Conservation (phyloP, 495 filamentous ascomycete species). For the Podospora bellae-mahoneyi region DNA sequence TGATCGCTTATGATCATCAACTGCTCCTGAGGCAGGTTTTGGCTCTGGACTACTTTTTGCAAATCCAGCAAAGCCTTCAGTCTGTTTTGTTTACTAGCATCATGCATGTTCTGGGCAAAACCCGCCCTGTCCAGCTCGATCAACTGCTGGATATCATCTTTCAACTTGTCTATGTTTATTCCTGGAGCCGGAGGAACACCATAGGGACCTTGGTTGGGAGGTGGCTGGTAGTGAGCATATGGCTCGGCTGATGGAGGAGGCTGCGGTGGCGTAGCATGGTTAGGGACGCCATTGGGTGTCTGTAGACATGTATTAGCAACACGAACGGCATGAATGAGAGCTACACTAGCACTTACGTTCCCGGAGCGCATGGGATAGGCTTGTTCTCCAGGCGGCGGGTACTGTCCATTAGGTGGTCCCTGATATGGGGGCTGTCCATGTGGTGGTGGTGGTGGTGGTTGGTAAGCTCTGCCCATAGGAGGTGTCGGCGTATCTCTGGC, state of each 20-base stretch:
- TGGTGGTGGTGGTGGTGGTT: slow-evolving; percentile 15
- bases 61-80: slow-evolving; percentile 85
- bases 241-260: slow-evolving; percentile 26
- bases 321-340: neutral
- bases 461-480: slow-evolving; percentile 44
- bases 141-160: slow-evolving; percentile 73
- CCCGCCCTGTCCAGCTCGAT: slow-evolving; percentile 66
- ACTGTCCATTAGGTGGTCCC: neutral
- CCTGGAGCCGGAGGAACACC: slow-evolving; percentile 34
- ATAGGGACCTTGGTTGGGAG: slow-evolving; percentile 29
- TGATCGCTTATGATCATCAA: slow-evolving; percentile 75
- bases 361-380: slow-evolving; percentile 28
- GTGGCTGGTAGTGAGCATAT: slow-evolving; percentile 29
- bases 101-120: slow-evolving; percentile 67
- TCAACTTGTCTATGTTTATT: slow-evolving; percentile 68
- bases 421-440: slow-evolving; percentile 18
- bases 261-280: slow-evolving; percentile 39
- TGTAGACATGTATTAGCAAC: slow-evolving; percentile 23
- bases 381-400: slow-evolving; percentile 20
- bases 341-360: slow-evolving; percentile 23
- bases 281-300: slow-evolving; percentile 25
- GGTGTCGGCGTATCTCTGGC: slow-evolving; percentile 70
- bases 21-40: slow-evolving; percentile 75
- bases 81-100: slow-evolving; percentile 68
- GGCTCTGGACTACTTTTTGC: slow-evolving; percentile 72